These are phyloP conservation scores for Rhodotorula mucilaginosa DNA, from an alignment of 1,284 basidiomycete genomes.

Conservation along the genomic window DNA sequence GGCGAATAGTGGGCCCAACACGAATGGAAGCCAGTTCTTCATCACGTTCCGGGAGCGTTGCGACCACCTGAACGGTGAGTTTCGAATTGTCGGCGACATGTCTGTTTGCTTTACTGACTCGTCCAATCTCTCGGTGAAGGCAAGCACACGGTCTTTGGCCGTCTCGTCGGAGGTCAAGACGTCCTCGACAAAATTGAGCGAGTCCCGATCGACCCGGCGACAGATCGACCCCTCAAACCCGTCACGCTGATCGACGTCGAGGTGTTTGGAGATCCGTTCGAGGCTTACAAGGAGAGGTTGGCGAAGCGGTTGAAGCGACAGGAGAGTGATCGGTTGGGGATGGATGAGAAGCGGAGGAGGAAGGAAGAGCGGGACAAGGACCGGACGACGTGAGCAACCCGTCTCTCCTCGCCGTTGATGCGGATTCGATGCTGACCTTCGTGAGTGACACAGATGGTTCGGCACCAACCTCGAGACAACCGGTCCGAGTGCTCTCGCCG, in stretches of 20 bases:
- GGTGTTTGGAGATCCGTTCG: slow-evolving; percentile 69
- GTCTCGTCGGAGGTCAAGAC: slow-evolving; percentile 89
- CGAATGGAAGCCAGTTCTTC: slow-evolving; percentile 73
- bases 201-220: slow-evolving; percentile 69
- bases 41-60: slow-evolving; percentile 63
- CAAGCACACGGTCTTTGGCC: slow-evolving; percentile 76
- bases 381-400: slow-evolving; percentile 45
- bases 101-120: background rate
- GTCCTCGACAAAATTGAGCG: slow-evolving; percentile 80
- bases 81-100: no score
- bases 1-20: slow-evolving; percentile 85
- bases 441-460: slow-evolving; percentile 38
- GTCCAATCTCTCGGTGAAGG: background rate
- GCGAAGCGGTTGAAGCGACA: slow-evolving; percentile 64
- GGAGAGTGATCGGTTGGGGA: slow-evolving; percentile 54
- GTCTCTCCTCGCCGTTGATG: no score
- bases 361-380: slow-evolving; percentile 59
- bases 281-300: slow-evolving; percentile 73
- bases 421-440: background rate
- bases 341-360: slow-evolving; percentile 35
- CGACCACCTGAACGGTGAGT: slow-evolving; percentile 33
- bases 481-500: slow-evolving; percentile 6
- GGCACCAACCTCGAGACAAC: slow-evolving; percentile 38
- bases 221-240: slow-evolving; percentile 78
- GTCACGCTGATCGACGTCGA: slow-evolving; percentile 63